These are phyloP conservation scores for Penicillium silybi DNA, from an alignment of 495 filamentous ascomycete genomes.

Conservation along the genomic window DNA sequence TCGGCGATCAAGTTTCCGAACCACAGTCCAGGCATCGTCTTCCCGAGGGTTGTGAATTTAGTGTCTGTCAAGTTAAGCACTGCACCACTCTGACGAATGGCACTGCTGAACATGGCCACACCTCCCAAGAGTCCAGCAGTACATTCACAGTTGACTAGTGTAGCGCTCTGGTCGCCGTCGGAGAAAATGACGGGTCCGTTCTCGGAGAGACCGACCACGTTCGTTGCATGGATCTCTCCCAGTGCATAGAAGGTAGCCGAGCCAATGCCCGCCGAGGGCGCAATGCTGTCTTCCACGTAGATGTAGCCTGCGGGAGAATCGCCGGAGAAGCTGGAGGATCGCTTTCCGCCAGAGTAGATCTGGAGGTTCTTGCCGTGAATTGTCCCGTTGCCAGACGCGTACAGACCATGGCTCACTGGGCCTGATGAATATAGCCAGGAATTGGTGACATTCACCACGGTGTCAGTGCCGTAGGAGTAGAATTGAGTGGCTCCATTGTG, in stretches of 20 bases:
- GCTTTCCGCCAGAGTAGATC: constrained; percentile 15
- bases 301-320: constrained; percentile 13
- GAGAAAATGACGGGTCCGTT: constrained; percentile 12
- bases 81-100: not conserved
- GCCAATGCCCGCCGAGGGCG: constrained; percentile 16
- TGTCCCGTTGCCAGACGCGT: constrained; percentile 18
- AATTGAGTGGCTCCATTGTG: constrained; percentile 14
- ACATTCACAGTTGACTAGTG: constrained; percentile 6
- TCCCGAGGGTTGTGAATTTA: constrained; percentile 8
- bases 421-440: constrained; percentile 20
- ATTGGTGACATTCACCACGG: constrained; percentile 14
- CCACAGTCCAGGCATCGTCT: constrained; percentile 11
- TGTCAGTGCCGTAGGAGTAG: constrained; percentile 12
- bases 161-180: constrained; percentile 7
- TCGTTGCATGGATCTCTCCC: constrained; percentile 6
- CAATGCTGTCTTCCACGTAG: constrained; percentile 16
- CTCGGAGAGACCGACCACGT: constrained; percentile 11
- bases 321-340: constrained; percentile 18
- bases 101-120: constrained; percentile 15
- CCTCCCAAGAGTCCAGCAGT: constrained; percentile 12
- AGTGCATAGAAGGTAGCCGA: constrained; percentile 18
- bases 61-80: constrained; percentile 10
- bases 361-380: constrained; percentile 9
- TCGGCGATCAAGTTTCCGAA: constrained; percentile 13
- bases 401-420: constrained; percentile 14